phyloP scores from a whole-genome alignment of 495 filamentous ascomycete species.

The Penicillium chermesinum region DNA sequence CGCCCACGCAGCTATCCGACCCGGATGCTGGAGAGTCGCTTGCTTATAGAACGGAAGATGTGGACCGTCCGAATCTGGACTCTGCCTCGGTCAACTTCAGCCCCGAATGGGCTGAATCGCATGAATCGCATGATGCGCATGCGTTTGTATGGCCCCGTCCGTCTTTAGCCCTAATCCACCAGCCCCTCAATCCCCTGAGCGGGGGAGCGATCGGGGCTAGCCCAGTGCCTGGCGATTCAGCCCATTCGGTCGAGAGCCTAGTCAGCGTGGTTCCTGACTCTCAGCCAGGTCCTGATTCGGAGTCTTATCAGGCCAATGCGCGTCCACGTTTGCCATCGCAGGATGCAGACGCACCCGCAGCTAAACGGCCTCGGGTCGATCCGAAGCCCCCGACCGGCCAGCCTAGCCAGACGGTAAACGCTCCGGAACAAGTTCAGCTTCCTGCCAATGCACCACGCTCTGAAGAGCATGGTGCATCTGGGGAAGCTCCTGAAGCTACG shows the following conservation, averaged over 20 bases:
- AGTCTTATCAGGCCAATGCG: background rate
- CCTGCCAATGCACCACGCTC: background rate
- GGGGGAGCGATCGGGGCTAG: conserved; percentile 6
- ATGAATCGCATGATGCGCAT: too few species aligned
- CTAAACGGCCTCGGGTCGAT: background rate
- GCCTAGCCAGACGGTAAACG: background rate
- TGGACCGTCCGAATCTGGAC: too few species aligned
- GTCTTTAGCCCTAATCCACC: too few species aligned
- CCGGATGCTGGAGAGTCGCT: too few species aligned
- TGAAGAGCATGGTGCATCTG: background rate
- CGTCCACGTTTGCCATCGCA: background rate
- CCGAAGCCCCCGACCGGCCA: background rate
- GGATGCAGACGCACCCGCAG: background rate
- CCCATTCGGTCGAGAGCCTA: conserved; percentile 33
- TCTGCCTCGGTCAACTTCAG: too few species aligned
- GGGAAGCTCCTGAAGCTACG: background rate
- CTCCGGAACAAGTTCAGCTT: too few species aligned
- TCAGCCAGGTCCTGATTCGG: conserved; percentile 17
- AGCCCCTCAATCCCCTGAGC: conserved; percentile 1
- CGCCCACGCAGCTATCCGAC: background rate
- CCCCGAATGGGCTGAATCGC: too few species aligned
- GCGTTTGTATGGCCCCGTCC: too few species aligned
- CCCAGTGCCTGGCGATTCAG: conserved; percentile 5
- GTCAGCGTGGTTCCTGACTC: conserved; percentile 47
- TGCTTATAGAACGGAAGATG: too few species aligned